These are phyloP conservation scores for Ceratorhiza oryzae-sativae DNA, from an alignment of 1,284 basidiomycete genomes.

Conservation along the genomic window DNA sequence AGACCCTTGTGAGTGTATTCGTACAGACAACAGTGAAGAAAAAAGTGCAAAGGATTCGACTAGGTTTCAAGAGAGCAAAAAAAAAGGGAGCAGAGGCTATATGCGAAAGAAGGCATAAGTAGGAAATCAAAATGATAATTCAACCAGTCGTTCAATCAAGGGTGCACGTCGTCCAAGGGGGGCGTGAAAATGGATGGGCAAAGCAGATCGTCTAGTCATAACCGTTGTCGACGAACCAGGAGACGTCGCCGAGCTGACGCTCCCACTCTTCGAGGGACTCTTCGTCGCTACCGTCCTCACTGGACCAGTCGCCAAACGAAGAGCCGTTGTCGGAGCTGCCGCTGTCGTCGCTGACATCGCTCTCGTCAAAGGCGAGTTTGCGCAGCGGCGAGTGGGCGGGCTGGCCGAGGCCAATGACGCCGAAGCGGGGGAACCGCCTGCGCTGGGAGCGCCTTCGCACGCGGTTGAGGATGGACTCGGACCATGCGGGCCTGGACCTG, in stretches of 20 bases:
- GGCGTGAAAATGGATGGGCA: constrained; percentile 24
- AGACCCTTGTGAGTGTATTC: constrained; percentile 29
- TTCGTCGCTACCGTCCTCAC: constrained; percentile 32
- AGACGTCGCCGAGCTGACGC: constrained; percentile 36
- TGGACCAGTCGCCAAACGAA: constrained; percentile 30
- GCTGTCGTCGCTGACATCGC: constrained; percentile 34
- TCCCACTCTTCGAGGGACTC: constrained; percentile 37
- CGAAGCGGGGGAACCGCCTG: constrained; percentile 35
- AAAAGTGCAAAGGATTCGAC: constrained; percentile 12
- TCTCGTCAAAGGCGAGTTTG: constrained; percentile 38
- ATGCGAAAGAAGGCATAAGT: constrained; percentile 38
- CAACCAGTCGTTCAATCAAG: constrained; percentile 38
- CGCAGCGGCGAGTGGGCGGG: constrained; percentile 21
- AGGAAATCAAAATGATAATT: constrained; percentile 35
- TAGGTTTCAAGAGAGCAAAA: constrained; percentile 19
- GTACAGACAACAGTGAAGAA: constrained; percentile 37
- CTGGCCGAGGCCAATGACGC: constrained; percentile 24
- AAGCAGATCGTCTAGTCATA: constrained; percentile 21
- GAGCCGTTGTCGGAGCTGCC: constrained; percentile 33
- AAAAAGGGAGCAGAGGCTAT: constrained; percentile 21
- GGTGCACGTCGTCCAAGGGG: constrained; percentile 30
- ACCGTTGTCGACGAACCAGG: constrained; percentile 39
- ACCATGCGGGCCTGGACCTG: constrained; percentile 39
- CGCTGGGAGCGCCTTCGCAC: constrained; percentile 28
- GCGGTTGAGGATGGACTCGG: constrained; percentile 36